Evolutionary conservation across 2,329 filamentous ascomycete genomes (phyloP).

Genomic region (Colletotrichum sp.): DNA sequence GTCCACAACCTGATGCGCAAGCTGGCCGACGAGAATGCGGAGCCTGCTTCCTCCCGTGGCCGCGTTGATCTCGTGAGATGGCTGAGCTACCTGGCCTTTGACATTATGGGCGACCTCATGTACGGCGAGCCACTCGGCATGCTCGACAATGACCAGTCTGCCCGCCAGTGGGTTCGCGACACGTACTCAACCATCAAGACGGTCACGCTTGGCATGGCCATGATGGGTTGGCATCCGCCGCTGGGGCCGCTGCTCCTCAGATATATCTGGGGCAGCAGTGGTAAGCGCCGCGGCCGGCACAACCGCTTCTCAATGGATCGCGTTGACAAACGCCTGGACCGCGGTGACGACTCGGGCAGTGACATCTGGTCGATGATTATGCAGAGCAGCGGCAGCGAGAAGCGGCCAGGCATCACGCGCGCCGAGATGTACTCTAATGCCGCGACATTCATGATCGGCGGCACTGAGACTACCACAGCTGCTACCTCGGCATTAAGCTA

Average conservation of each 20-base stretch:
- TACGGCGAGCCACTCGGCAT: slow-evolving; percentile 33
- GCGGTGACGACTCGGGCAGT: slow-evolving; percentile 6
- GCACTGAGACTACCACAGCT: slow-evolving; percentile 51
- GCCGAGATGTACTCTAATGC: slow-evolving; percentile 22
- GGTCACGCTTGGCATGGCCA: slow-evolving; percentile 17
- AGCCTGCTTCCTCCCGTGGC: background rate
- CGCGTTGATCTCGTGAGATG: slow-evolving; percentile 27
- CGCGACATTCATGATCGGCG: slow-evolving; percentile 35
- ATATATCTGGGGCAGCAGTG: slow-evolving; percentile 5
- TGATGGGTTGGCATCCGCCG: slow-evolving; percentile 9
- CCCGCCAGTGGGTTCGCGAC: slow-evolving; percentile 28
- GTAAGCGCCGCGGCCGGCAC: slow-evolving; percentile 3
- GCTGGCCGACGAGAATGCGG: background rate
- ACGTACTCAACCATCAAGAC: slow-evolving; percentile 25
- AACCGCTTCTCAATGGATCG: slow-evolving; percentile 16
- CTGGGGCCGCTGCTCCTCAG: slow-evolving; percentile 6
- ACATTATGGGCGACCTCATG: slow-evolving; percentile 33
- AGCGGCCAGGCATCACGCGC: slow-evolving; percentile 1
- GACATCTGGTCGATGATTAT: slow-evolving; percentile 17
- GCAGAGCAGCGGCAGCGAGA: slow-evolving; percentile 1
- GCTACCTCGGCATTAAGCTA: slow-evolving; percentile 43
- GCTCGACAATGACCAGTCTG: slow-evolving; percentile 24
- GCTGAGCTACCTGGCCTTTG: slow-evolving; percentile 29
- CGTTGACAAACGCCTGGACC: slow-evolving; percentile 17
- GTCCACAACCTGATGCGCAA: slow-evolving; percentile 15